Percentiles rank a stretch among this genome's conserved stretches.
Evolutionary conservation across 108 stramenopile species (phyloP).

Genomic region (Schizochytrium sp.): DNA sequence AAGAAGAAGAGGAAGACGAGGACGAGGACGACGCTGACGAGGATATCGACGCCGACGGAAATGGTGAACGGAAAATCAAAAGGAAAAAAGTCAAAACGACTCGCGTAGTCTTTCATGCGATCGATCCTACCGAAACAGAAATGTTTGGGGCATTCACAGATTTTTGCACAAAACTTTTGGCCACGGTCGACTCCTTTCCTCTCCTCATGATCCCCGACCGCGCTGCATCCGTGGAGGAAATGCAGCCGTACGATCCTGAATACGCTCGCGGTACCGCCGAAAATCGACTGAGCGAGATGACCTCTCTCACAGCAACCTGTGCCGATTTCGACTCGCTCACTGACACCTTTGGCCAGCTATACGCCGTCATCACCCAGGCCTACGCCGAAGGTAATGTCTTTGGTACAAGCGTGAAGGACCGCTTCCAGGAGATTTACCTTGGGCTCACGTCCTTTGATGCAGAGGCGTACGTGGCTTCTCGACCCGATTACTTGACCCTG

Average conservation of each 20-base stretch:
- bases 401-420: neutral
- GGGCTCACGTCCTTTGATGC: neutral
- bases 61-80: neutral
- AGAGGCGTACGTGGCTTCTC: neutral
- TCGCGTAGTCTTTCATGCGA: neutral
- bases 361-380: neutral
- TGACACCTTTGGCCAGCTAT: neutral
- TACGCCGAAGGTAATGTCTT: neutral
- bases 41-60: neutral
- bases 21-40: neutral
- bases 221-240: neutral
- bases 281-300: constrained; percentile 1
- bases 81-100: neutral
- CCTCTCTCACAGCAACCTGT: neutral
- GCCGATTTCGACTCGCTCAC: constrained; percentile 10
- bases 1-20: neutral
- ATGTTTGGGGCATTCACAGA: constrained; percentile 1
- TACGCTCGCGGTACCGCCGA: neutral
- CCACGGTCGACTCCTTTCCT: neutral
- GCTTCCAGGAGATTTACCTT: neutral
- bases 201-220: neutral
- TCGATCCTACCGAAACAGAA: neutral
- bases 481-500: neutral
- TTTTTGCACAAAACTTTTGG: neutral
- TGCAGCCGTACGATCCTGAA: neutral